phyloP scores from a whole-genome alignment of 257 asterid species.

The Ophiorrhiza pumila region DNA sequence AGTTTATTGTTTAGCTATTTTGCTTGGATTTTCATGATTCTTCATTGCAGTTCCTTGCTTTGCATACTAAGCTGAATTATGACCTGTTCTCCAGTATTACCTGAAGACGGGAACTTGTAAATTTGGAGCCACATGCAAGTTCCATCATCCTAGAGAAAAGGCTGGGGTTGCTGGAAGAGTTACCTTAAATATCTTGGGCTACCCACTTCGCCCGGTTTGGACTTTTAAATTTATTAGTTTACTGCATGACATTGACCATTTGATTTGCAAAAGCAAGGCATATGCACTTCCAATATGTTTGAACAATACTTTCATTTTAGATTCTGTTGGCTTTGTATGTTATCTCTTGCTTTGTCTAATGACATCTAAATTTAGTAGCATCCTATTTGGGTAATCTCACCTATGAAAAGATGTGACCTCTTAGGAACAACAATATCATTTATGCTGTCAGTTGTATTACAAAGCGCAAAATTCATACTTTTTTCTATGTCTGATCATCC shows the following conservation, averaged over 20 bases:
- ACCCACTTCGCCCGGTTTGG: constrained; percentile 87
- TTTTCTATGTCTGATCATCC: not conserved
- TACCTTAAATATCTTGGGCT: constrained; percentile 80
- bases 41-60: not conserved
- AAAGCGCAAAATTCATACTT: not conserved
- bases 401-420: not conserved
- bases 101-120: constrained; percentile 93
- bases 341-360: not conserved
- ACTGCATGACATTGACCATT: not conserved
- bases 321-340: not conserved
- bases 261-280: not conserved
- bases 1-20: not conserved
- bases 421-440: not conserved
- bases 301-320: not conserved
- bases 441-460: not conserved
- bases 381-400: too few species aligned
- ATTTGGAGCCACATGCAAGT: constrained; percentile 88
- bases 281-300: not conserved
- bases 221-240: constrained; percentile 20
- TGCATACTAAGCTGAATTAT: not conserved
- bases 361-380: not conserved
- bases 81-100: constrained; percentile 50
- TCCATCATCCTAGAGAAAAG: constrained; percentile 89
- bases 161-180: constrained; percentile 89
- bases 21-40: not conserved